These are phyloP conservation scores for Penicillium aurantiogriseum DNA, from an alignment of 2,329 filamentous ascomycete species.

Conservation along the genomic window DNA sequence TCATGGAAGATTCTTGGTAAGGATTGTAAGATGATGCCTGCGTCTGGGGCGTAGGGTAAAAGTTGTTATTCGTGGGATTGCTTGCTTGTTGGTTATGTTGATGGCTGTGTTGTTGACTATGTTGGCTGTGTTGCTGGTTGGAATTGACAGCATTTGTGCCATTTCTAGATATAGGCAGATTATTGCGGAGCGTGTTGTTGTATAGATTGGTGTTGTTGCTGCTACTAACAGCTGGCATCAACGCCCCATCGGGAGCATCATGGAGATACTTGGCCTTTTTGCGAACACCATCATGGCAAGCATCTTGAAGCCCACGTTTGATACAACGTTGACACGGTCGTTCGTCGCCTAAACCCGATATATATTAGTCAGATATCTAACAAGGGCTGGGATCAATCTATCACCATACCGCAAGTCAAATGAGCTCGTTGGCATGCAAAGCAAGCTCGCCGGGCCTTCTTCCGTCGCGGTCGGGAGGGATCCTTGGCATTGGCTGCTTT, in stretches of 20 bases:
- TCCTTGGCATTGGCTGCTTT: constrained; percentile 71
- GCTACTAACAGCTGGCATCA: constrained; percentile 79
- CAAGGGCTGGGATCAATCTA: constrained; percentile 5
- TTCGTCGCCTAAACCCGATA: constrained; percentile 70
- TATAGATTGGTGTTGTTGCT: constrained; percentile 59
- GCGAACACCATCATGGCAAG: constrained; percentile 91
- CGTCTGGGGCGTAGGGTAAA: constrained; percentile 36
- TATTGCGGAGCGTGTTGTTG: constrained; percentile 46
- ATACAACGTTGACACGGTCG: constrained; percentile 91
- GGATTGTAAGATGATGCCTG: constrained; percentile 40
- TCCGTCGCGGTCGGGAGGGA: constrained; percentile 80
- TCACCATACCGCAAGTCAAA: constrained; percentile 87
- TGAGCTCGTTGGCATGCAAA: constrained; percentile 97
- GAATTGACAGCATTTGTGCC: constrained; percentile 30
- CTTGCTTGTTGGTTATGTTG: constrained; percentile 6
- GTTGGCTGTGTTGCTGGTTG: constrained; percentile 17
- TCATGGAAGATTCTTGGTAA: constrained; percentile 50
- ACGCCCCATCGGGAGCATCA: constrained; percentile 84
- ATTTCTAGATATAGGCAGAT: constrained; percentile 34
- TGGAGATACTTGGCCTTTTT: constrained; percentile 99
- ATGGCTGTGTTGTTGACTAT: background rate
- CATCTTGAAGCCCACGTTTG: constrained; percentile 85
- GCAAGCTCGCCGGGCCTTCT: constrained; percentile 94
- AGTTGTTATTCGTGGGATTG: constrained; percentile 30
- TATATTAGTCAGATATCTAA: constrained; percentile 9